Conservation (phyloP, 108 stramenopile genomes). For the Parietichytrium sp. region DNA sequence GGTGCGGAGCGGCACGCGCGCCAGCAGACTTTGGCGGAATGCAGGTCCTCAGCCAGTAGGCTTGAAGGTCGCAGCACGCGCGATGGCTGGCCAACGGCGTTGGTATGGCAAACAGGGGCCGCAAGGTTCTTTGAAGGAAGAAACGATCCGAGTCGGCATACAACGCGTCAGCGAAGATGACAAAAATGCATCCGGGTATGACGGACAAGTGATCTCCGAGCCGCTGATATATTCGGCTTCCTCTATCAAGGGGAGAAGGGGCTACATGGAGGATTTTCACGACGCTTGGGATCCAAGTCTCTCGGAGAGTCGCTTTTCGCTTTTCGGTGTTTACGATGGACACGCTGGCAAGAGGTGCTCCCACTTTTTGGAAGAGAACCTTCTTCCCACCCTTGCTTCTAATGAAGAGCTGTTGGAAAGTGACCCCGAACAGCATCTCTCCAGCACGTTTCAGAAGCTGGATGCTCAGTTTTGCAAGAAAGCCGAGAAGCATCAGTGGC, state of each 20-base stretch:
- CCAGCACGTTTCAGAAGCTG: not conserved
- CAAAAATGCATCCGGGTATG: not conserved
- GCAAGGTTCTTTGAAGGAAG: too few species aligned
- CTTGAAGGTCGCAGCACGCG: not conserved
- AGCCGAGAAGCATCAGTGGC: not conserved
- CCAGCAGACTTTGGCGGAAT: too few species aligned
- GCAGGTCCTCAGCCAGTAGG: not conserved
- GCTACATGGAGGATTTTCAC: constrained; percentile 14
- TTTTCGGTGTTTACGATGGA: constrained; percentile 7
- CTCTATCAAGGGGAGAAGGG: not conserved
- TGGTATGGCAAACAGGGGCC: not conserved
- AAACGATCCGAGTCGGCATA: not conserved
- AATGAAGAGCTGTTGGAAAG: not conserved
- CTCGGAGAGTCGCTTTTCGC: not conserved
- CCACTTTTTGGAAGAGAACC: not conserved
- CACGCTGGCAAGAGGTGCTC: not conserved
- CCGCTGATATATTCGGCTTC: not conserved
- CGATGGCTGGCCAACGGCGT: not conserved
- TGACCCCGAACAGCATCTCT: not conserved
- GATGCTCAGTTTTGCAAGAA: constrained; percentile 13
- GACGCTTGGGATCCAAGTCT: not conserved
- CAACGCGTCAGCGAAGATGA: constrained; percentile 21
- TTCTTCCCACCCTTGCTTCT: not conserved
- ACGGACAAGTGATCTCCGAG: too few species aligned
- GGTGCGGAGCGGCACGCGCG: too few species aligned